Evolutionary conservation across 169 alveolate genomes (phyloP), one percentile per base, ranked within the genome.

Genomic region (Hepatocystis sp.): DNA sequence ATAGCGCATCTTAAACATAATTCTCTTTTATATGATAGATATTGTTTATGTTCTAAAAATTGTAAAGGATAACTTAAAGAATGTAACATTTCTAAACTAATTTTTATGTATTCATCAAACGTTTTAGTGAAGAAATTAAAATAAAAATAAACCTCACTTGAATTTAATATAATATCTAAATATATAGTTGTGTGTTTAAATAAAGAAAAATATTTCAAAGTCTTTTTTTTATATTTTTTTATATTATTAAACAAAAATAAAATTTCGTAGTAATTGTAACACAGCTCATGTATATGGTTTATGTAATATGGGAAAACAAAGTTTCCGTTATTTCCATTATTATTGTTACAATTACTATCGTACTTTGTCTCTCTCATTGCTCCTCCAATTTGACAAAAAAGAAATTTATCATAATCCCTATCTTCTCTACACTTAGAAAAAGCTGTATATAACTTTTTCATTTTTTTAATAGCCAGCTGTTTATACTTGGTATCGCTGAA

Each of bases 201-300:
- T 58, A 76, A 64, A 39, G 88, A 58, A 39, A 58, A 76, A 46
- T 76, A 52, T 58, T 60, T 46, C 4, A 76, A 52, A 47, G 66
- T 58, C 46, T 56, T 76, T 46, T 76, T 76, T 34, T 58, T 76
- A 76, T 76, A 76, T 58, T 76, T 76, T 58, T 76, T 76, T 21
- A 76, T 39, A 30, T 76, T 76, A 19, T 76, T 47, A 76, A 76
- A 76, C 39, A 76, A 13, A 58, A 58, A 76, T 36, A 21, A 17
- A 7, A 52, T 46, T 76, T 76, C 65, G 1, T 39, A 25, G 58
- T 42, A 60, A 19, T 76, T 76, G 42, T 58, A 36, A n/a, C 88
- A 76, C 11, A 76, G 39, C 49, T 76, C 56, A 21, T 76, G 88
- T 21, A 63, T 49, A 44, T 60, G n/a, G n/a, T n/a, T n/a, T n/a